These are phyloP conservation scores for Verticillium klebahnii DNA, from an alignment of 2,329 filamentous ascomycete genomes.

Conservation along the genomic window DNA sequence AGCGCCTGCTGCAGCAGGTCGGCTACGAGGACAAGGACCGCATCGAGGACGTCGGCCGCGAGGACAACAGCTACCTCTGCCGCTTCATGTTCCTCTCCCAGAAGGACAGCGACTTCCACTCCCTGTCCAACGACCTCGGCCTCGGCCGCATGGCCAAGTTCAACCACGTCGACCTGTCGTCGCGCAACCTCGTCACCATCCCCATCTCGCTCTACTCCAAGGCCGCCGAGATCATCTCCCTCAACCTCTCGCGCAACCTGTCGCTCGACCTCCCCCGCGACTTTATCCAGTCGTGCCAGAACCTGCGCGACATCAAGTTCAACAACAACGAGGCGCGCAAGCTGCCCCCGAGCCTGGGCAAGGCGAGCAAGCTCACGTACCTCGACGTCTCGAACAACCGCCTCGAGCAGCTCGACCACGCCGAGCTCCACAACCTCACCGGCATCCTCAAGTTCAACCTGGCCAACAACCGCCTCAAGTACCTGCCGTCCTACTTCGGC, in stretches of 20 bases:
- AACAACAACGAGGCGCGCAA: slow-evolving; percentile 89
- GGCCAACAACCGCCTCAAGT: slow-evolving; percentile 84
- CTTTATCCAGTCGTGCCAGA: slow-evolving; percentile 90
- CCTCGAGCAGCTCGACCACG: slow-evolving; percentile 80
- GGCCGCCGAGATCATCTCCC: slow-evolving; percentile 84
- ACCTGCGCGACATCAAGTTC: slow-evolving; percentile 91
- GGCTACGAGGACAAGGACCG: slow-evolving; percentile 84
- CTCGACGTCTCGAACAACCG: slow-evolving; percentile 94
- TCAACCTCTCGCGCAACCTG: slow-evolving; percentile 90
- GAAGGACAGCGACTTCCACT: slow-evolving; percentile 76
- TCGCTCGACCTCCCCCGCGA: slow-evolving; percentile 91
- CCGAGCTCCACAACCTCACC: slow-evolving; percentile 70
- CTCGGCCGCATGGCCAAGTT: slow-evolving; percentile 83
- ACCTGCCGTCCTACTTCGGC: slow-evolving; percentile 77
- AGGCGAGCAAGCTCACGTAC: slow-evolving; percentile 77
- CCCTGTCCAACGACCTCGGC: slow-evolving; percentile 69
- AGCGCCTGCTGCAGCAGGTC: slow-evolving; percentile 82
- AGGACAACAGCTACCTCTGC: slow-evolving; percentile 96
- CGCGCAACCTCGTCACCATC: slow-evolving; percentile 88
- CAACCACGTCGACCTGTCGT: slow-evolving; percentile 88
- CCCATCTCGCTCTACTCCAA: slow-evolving; percentile 92
- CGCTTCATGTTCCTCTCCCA: slow-evolving; percentile 92
- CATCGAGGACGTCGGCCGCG: slow-evolving; percentile 88
- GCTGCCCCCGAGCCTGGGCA: slow-evolving; percentile 76
- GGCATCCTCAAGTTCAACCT: slow-evolving; percentile 85